Conservation (phyloP, 2,329 filamentous ascomycete species). For the Fusarium gaditjirri region DNA sequence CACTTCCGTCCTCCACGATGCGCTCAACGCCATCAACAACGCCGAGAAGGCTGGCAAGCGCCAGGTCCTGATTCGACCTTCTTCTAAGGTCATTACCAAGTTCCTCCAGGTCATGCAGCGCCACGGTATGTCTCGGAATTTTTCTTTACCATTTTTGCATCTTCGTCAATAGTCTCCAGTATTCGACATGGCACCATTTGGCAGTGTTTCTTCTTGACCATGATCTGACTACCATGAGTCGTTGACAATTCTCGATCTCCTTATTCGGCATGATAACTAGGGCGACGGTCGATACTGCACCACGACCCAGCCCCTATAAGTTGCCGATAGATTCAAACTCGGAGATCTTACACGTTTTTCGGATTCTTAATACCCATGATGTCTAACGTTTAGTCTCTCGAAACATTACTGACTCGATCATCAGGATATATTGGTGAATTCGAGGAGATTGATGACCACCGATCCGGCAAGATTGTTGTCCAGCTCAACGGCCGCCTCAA, state of each 20-base stretch:
- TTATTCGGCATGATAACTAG: conserved; percentile 99
- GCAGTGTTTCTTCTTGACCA: not conserved
- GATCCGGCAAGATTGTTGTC: conserved; percentile 99
- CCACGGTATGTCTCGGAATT: conserved; percentile 80
- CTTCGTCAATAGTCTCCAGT: not conserved
- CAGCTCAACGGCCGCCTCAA: conserved; percentile 99
- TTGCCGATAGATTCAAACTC: conserved; percentile 91
- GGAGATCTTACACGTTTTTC: conserved; percentile 98
- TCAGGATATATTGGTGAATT: conserved; percentile 99
- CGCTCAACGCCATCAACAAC: conserved; percentile 99
- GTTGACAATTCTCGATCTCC: conserved; percentile 4
- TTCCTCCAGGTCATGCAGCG: conserved; percentile 99
- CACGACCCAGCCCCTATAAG: conserved; percentile 99
- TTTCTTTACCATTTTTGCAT: not conserved
- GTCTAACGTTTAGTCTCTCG: conserved; percentile 94
- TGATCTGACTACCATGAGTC: conserved; percentile 13
- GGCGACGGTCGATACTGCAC: conserved; percentile 80
- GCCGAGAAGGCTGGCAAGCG: conserved; percentile 99
- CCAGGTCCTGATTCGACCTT: conserved; percentile 97
- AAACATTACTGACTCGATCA: conserved; percentile 76
- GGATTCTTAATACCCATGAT: conserved; percentile 72
- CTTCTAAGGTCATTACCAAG: conserved; percentile 99
- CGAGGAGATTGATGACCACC: conserved; percentile 99
- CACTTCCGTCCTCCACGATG: conserved; percentile 99
- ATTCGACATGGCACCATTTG: conserved; percentile 1